Evolutionary conservation across 495 filamentous ascomycete species (phyloP), one percentile per base, ranked within the genome.

Genomic region (Penicillium maclennaniae): DNA sequence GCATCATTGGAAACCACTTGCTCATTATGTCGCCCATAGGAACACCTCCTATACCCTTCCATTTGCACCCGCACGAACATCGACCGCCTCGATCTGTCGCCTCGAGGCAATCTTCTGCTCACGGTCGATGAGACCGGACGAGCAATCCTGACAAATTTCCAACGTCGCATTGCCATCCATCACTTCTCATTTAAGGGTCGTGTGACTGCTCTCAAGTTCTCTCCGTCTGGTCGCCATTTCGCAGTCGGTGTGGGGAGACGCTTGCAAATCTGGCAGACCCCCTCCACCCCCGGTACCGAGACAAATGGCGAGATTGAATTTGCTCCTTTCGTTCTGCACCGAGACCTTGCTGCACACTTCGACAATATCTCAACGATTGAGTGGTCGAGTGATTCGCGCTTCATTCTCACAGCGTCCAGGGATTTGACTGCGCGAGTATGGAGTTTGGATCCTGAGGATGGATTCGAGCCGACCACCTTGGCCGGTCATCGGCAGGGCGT

Each of bases 31-130:
- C 9, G 15, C 31, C 31, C 54, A 40, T 42, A 97, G 92, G 57
- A 97, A 97, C 71, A 95, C 91, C 70, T 96, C 95, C 14, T 87
- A 95, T 67, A 97, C 93, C 27, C 83, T 98, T 50, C 89, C 92
- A 6, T 93, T 96, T 66, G 83, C 92, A 53, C 93, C 69, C 89
- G 95, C 68, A 88, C 87, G 62, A 96, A 97, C 68, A 91, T 97
- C 58, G 75, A 88, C 45, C 85, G 91, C 53, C 78, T 97, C 45
- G 92, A 90, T 51, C 79, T 97, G 27, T 89, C 87, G 36, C 92
- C 93, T 43, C 84, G 82, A 66, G 93, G 92, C 51, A 96, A 95
- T 63, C 79, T 97, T 39, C 80, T 98, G 15, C 84, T 98, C 43
- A 88, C 92, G 5, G 79, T 97, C 36, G 95, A 97, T 70, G 89